A percentile compares a stretch with the other conserved stretches of the same genome.
These are phyloP conservation scores for Fusarium cicatricum DNA, from an alignment of 2,329 filamentous ascomycete genomes.

Conservation along the genomic window DNA sequence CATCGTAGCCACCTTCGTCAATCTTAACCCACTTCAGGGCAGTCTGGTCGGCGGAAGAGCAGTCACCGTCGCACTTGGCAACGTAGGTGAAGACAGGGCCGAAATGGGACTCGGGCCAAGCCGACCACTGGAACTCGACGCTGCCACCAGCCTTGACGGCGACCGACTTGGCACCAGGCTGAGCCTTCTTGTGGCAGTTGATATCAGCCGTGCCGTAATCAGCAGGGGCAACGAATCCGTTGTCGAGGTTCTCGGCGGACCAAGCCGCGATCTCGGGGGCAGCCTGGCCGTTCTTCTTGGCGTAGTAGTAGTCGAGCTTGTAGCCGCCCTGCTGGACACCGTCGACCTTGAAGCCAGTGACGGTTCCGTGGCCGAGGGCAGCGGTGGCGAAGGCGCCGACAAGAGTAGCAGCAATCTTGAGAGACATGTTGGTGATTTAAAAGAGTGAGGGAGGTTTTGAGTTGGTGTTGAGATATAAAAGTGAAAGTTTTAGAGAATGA, in stretches of 20 bases:
- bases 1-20: conserved; percentile 59
- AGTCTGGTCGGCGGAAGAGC: conserved; percentile 60
- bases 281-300: conserved; percentile 24
- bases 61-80: conserved; percentile 64
- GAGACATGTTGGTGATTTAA: conserved; percentile 27
- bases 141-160: conserved; percentile 53
- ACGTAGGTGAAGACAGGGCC: conserved; percentile 71
- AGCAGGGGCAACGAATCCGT: conserved; percentile 59
- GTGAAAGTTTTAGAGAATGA: conserved; percentile 1
- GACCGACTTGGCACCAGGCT: conserved; percentile 44
- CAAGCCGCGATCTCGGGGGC: conserved; percentile 47
- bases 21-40: conserved; percentile 72
- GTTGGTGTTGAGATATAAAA: not conserved
- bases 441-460: not conserved
- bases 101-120: conserved; percentile 54
- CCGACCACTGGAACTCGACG: conserved; percentile 53
- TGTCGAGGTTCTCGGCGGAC: conserved; percentile 55
- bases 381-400: conserved; percentile 35
- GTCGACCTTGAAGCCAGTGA: conserved; percentile 38
- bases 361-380: conserved; percentile 37
- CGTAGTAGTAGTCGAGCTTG: conserved; percentile 36
- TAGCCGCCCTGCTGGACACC: conserved; percentile 29
- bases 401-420: conserved; percentile 30
- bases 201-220: conserved; percentile 53
- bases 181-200: conserved; percentile 56